phyloP scores from a whole-genome alignment of 2,329 filamentous ascomycete genomes.

The Aspergillus sp. region DNA sequence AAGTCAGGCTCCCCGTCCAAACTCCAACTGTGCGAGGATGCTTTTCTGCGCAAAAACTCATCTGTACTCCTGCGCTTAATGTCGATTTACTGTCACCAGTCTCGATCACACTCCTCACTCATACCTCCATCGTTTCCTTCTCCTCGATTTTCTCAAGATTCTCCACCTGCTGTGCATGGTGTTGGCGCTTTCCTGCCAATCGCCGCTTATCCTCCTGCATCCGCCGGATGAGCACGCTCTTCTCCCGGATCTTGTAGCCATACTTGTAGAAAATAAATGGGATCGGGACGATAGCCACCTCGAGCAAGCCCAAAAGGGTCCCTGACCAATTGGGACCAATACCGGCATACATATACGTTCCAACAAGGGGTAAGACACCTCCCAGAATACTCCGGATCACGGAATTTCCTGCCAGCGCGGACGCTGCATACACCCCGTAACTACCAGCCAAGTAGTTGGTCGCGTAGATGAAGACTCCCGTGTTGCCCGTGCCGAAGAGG shows the following conservation, averaged over 20 bases:
- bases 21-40: conserved; percentile 13
- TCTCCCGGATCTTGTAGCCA: conserved; percentile 57
- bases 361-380: conserved; percentile 76
- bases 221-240: conserved; percentile 57
- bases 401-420: conserved; percentile 76
- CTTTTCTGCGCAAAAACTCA: conserved; percentile 9
- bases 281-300: conserved; percentile 74
- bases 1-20: background rate
- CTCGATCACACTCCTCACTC: background rate
- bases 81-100: too few species aligned
- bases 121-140: conserved; percentile 24
- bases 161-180: conserved; percentile 18
- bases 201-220: conserved; percentile 57
- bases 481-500: conserved; percentile 76
- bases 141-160: conserved; percentile 17
- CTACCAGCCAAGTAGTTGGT: conserved; percentile 76
- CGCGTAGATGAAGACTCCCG: conserved; percentile 77
- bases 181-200: conserved; percentile 45
- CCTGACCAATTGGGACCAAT: conserved; percentile 78
- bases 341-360: conserved; percentile 67
- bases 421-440: conserved; percentile 81
- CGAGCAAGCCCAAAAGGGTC: conserved; percentile 71
- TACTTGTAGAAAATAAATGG: conserved; percentile 74
- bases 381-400: conserved; percentile 72
- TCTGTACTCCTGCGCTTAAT: background rate